phyloP scores from a whole-genome alignment of 352 stramenopile species.

The Pythium myriotylum region DNA sequence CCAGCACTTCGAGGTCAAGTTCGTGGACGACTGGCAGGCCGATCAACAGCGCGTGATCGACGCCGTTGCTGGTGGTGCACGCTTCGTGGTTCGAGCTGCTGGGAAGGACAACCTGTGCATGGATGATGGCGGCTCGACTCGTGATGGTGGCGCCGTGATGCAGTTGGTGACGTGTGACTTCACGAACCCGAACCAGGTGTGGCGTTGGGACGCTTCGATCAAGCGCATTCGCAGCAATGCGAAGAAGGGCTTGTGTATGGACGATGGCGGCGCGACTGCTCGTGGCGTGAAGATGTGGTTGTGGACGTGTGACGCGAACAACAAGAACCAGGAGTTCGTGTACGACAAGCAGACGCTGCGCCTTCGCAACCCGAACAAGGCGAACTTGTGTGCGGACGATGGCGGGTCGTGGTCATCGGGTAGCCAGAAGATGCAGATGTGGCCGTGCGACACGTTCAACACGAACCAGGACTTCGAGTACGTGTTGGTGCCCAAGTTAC shows the following conservation, averaged over 20 bases:
- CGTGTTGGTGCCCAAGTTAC: no score
- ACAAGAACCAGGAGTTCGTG: slow-evolving; percentile 7
- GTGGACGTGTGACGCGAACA: slow-evolving; percentile 19
- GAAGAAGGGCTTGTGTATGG: slow-evolving; percentile 31
- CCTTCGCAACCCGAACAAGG: slow-evolving; percentile 1
- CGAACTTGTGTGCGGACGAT: slow-evolving; percentile 9
- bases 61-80: slow-evolving; percentile 1
- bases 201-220: not conserved
- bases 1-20: slow-evolving; percentile 6
- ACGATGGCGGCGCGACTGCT: slow-evolving; percentile 27
- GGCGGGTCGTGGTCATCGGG: not conserved
- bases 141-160: not conserved
- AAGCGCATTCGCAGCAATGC: not conserved
- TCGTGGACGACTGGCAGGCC: slow-evolving; percentile 1
- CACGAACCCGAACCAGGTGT: slow-evolving; percentile 5
- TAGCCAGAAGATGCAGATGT: not conserved
- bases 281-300: slow-evolving; percentile 11
- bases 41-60: slow-evolving; percentile 3
- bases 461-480: slow-evolving; percentile 12
- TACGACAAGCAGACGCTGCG: not conserved
- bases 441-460: slow-evolving; percentile 8
- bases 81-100: not conserved
- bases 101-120: slow-evolving; percentile 11
- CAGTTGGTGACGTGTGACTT: slow-evolving; percentile 6
- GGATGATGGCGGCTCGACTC: slow-evolving; percentile 20